phyloP scores from a whole-genome alignment of 495 filamentous ascomycete species.

The Pseudomonodictys pantanalensis region DNA sequence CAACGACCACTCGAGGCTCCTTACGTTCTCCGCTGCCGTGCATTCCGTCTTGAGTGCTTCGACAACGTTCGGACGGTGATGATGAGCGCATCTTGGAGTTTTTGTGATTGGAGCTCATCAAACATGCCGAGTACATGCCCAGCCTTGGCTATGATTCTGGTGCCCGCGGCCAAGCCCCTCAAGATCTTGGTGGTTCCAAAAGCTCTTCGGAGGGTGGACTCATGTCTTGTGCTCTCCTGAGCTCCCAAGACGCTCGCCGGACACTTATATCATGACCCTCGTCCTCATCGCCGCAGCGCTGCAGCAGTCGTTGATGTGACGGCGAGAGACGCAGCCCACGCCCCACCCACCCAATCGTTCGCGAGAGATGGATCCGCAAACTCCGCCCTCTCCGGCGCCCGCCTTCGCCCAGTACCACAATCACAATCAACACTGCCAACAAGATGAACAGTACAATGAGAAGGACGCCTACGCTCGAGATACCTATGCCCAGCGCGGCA shows the following conservation, averaged over 20 bases:
- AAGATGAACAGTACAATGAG: constrained; percentile 12
- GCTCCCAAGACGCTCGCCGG: constrained; percentile 11
- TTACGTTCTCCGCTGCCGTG: constrained; percentile 12
- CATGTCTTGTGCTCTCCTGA: constrained; percentile 31
- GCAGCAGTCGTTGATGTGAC: constrained; percentile 14
- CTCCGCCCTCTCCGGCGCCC: constrained; percentile 27
- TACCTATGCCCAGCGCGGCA: constrained; percentile 2
- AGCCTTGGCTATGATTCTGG: constrained; percentile 14
- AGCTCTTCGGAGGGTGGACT: constrained; percentile 26
- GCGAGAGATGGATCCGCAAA: constrained; percentile 24
- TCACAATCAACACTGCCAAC: not conserved
- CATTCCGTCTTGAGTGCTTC: constrained; percentile 28
- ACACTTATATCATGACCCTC: constrained; percentile 33
- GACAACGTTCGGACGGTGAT: constrained; percentile 2
- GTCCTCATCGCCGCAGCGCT: constrained; percentile 11
- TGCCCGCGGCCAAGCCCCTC: constrained; percentile 15
- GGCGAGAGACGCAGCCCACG: constrained; percentile 11
- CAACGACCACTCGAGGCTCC: not conserved
- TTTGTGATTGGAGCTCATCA: constrained; percentile 4
- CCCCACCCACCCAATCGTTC: constrained; percentile 3
- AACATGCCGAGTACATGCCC: constrained; percentile 3
- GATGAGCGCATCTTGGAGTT: not conserved
- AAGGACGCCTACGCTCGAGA: constrained; percentile 10
- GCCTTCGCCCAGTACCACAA: constrained; percentile 10
- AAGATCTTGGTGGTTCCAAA: constrained; percentile 26